Percentiles rank a stretch among this genome's conserved stretches.
These are phyloP conservation scores for Styphnolobium japonicum DNA, from an alignment of 306 rosid genomes.

Conservation along the genomic window DNA sequence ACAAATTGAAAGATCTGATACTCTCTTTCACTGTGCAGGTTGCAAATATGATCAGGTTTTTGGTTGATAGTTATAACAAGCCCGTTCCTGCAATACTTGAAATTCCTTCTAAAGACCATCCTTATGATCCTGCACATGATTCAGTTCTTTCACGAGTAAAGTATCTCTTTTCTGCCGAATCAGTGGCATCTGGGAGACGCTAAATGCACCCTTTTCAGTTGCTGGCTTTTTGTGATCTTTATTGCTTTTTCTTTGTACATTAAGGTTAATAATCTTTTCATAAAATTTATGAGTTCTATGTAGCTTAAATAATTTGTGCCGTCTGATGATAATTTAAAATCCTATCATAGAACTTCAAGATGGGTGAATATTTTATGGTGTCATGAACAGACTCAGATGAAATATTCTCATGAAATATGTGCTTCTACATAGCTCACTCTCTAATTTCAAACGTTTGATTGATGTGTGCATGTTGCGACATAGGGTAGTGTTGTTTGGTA, in stretches of 20 bases:
- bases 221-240: conserved; percentile 12
- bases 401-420: conserved; percentile 1
- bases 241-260: conserved; percentile 26
- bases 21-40: conserved; percentile 51
- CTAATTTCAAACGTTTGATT: background rate
- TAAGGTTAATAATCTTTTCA: conserved; percentile 13
- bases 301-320: conserved; percentile 28
- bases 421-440: background rate
- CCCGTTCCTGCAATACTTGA: conserved; percentile 93
- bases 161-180: conserved; percentile 82
- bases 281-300: conserved; percentile 15
- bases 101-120: conserved; percentile 95
- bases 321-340: conserved; percentile 8
- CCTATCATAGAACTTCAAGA: conserved; percentile 20
- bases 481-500: background rate
- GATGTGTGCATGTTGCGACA: background rate
- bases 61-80: conserved; percentile 87
- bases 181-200: conserved; percentile 85
- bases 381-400: conserved; percentile 14
- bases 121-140: conserved; percentile 91
- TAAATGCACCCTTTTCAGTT: conserved; percentile 16
- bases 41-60: conserved; percentile 91
- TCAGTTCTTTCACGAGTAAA: conserved; percentile 90
- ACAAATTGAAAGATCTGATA: background rate
- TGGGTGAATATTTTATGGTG: conserved; percentile 7